Percentiles rank a stretch among this genome's conserved stretches.
Conservation (phyloP, 2,329 filamentous ascomycete genomes). For the Verticillium alfalfae region DNA sequence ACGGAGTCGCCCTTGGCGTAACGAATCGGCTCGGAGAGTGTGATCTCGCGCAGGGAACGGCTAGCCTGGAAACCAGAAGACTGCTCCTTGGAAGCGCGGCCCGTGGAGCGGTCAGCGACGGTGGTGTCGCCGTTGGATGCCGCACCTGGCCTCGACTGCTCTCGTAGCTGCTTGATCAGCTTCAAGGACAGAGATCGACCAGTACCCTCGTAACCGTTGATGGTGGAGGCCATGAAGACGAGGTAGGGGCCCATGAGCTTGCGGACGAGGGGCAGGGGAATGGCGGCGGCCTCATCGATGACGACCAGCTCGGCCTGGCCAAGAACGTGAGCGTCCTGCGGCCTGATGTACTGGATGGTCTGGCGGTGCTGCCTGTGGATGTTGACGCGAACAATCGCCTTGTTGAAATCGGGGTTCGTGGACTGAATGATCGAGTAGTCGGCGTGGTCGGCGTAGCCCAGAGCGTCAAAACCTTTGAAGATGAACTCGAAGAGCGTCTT, state of each 20-base stretch:
- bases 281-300: slow-evolving; percentile 96
- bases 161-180: slow-evolving; percentile 91
- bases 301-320: slow-evolving; percentile 93
- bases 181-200: slow-evolving; percentile 92
- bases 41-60: slow-evolving; percentile 84
- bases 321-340: slow-evolving; percentile 89
- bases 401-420: slow-evolving; percentile 98
- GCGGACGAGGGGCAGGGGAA: slow-evolving; percentile 83
- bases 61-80: slow-evolving; percentile 57
- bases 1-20: slow-evolving; percentile 88
- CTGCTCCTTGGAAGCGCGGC: slow-evolving; percentile 60
- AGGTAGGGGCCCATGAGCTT: slow-evolving; percentile 96
- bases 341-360: slow-evolving; percentile 97
- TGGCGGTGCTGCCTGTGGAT: slow-evolving; percentile 91
- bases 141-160: slow-evolving; percentile 71
- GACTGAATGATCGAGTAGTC: slow-evolving; percentile 98
- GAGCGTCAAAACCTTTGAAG: slow-evolving; percentile 94
- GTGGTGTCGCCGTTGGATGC: slow-evolving; percentile 55
- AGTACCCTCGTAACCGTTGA: slow-evolving; percentile 97
- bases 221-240: slow-evolving; percentile 98
- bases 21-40: slow-evolving; percentile 86
- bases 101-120: slow-evolving; percentile 73
- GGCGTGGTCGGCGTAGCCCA: slow-evolving; percentile 89
- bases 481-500: slow-evolving; percentile 98
- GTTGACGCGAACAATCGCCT: slow-evolving; percentile 95